Evolutionary conservation across 176 grass and related monocot species (phyloP).

Genomic region (Pontederia paniculata): DNA sequence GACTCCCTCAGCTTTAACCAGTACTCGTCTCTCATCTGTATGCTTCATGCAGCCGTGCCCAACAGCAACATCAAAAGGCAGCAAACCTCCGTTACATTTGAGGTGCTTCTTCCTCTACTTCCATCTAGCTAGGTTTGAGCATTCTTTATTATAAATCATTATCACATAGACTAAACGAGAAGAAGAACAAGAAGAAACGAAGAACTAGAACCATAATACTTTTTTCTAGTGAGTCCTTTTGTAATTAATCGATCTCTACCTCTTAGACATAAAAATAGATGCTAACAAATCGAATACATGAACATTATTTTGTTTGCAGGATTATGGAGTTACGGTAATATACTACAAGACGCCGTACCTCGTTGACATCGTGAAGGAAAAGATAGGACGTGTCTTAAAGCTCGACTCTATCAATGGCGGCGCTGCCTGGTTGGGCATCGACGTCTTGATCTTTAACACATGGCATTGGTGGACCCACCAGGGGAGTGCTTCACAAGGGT

Average conservation of each 20-base stretch:
- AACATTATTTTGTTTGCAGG: too few species aligned
- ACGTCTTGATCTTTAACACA: constrained; percentile 51
- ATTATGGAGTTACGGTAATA: constrained; percentile 29
- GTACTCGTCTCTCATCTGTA: constrained; percentile 46
- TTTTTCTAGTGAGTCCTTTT: too few species aligned
- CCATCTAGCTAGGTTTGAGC: neutral
- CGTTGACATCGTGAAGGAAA: constrained; percentile 32
- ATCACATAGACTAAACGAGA: too few species aligned
- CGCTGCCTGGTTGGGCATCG: constrained; percentile 24
- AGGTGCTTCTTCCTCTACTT: constrained; percentile 14
- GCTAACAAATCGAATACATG: too few species aligned
- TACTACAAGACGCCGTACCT: constrained; percentile 34
- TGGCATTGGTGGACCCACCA: constrained; percentile 60
- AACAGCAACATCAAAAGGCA: neutral
- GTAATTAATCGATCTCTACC: too few species aligned
- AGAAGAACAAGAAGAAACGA: too few species aligned
- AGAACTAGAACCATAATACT: too few species aligned
- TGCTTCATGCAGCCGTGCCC: constrained; percentile 39
- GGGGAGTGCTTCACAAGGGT: constrained; percentile 9
- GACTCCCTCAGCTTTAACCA: constrained; percentile 68
- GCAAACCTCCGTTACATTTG: constrained; percentile 35
- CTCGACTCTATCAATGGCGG: constrained; percentile 29
- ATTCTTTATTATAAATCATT: too few species aligned
- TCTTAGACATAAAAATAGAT: too few species aligned
- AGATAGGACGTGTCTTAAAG: constrained; percentile 31